Evolutionary conservation across 129 eudicot genomes (phyloP).

Genomic region (Helichrysum umbraculigerum): DNA sequence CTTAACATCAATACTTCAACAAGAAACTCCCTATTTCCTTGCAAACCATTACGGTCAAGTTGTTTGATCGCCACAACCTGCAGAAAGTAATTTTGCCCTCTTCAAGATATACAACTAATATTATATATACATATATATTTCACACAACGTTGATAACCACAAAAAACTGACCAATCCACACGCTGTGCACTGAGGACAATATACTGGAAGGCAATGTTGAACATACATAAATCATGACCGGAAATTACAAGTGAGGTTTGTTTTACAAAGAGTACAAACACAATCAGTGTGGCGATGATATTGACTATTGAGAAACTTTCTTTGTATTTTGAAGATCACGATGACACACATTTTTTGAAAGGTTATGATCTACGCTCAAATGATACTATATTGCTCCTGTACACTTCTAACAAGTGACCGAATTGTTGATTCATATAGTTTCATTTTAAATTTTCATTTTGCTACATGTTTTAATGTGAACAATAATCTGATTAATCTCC

Average conservation of each 20-base stretch:
- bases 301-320: not conserved
- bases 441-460: not conserved
- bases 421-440: not conserved
- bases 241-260: not conserved
- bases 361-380: not conserved
- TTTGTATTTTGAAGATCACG: not conserved
- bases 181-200: no score
- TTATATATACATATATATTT: conserved; percentile 11
- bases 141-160: not conserved
- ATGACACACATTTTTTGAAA: not conserved
- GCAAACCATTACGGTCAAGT: conserved; percentile 89
- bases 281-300: not conserved
- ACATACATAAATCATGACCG: not conserved
- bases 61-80: conserved; percentile 93
- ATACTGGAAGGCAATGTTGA: no score
- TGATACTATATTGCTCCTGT: not conserved
- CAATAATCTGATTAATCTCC: not conserved
- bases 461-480: not conserved
- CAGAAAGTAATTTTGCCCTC: conserved; percentile 9
- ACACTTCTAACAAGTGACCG: not conserved
- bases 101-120: conserved; percentile 19
- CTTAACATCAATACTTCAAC: conserved; percentile 94
- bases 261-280: not conserved
- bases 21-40: conserved; percentile 90
- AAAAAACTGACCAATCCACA: no score